A percentile compares a stretch with the other conserved stretches of the same genome.
These are phyloP conservation scores for Boletus subcaerulescens DNA, from an alignment of 768 basidiomycete genomes.

Conservation along the genomic window DNA sequence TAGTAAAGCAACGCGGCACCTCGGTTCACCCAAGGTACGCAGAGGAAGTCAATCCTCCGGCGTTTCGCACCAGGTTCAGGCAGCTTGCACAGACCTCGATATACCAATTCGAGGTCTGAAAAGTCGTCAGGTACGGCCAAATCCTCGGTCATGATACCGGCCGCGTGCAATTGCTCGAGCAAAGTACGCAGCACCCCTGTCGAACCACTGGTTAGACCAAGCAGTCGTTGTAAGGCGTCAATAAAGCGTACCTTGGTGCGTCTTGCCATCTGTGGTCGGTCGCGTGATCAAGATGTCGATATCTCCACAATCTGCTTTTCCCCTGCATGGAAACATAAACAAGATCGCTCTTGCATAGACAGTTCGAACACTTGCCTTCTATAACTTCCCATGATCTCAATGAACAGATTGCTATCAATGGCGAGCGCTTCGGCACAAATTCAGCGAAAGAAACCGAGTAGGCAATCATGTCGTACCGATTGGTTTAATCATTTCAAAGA, in stretches of 20 bases:
- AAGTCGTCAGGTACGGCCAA: conserved; percentile 68
- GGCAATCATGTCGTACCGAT: conserved; percentile 47
- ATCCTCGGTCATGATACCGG: conserved; percentile 75
- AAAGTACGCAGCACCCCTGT: conserved; percentile 62
- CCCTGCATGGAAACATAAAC: conserved; percentile 40
- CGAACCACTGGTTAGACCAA: not conserved
- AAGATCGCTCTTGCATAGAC: not conserved
- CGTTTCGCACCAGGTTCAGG: conserved; percentile 46
- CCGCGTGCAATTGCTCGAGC: conserved; percentile 51
- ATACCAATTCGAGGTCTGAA: conserved; percentile 67
- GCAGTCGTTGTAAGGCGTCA: not conserved
- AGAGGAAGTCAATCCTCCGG: conserved; percentile 82
- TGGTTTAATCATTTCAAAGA: conserved; percentile 70
- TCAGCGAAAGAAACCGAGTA: not conserved
- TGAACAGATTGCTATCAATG: conserved; percentile 66
- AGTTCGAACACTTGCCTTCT: conserved; percentile 48
- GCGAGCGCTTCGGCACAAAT: conserved; percentile 49
- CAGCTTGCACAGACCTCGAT: conserved; percentile 75
- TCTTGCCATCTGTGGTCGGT: conserved; percentile 64
- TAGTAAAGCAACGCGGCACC: conserved; percentile 92
- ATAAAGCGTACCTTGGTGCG: conserved; percentile 57
- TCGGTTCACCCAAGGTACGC: conserved; percentile 71
- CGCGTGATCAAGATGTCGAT: conserved; percentile 89
- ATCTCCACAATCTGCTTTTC: conserved; percentile 82
- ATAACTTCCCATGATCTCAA: conserved; percentile 93